Evolutionary conservation across 2,329 filamentous ascomycete genomes (phyloP), one percentile per base, ranked within the genome.

Genomic region (Balansia obtecta): DNA sequence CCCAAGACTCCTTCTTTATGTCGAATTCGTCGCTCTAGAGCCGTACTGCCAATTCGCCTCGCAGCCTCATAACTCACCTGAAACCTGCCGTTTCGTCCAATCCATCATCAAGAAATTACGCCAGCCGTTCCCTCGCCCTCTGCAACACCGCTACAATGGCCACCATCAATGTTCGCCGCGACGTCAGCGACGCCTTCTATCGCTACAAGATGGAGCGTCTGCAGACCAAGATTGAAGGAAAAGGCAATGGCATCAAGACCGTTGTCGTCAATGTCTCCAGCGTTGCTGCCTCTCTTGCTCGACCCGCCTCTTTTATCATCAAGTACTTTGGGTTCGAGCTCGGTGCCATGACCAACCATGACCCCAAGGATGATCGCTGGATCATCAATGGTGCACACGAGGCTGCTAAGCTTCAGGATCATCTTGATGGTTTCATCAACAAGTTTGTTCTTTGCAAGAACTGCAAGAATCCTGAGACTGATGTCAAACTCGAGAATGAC

Each of bases 121-220:
- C 10, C 47, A 13, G 39, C 15, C 52, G 68, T 47, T 27, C 20
- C 49, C 30, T 48, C 20, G 34, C 32, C 34, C 30, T 27, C 33
- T 33, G 12, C 16, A 45, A 46, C 32, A 68, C 69, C 72, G 74
- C 70, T 81, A 89, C 63, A 72, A 97, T 97, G 93, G 85, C 88
- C 80, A 90, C 88, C 75, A 79, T 98, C 82, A 98, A 98, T 75
- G 90, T 97, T 73, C 90, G 90, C 72, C 88, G 88, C 73, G 91
- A 97, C 86, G 85, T 95, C 76, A 85, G 85, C 77, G 93, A 98
- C 75, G 86, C 86, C 74, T 98, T 96, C 83, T 98, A 98, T 77
- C 93, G 93, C 71, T 98, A 98, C 84, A 98, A 98, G 83, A 98
- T 98, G 93, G 93, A 97, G 76, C 85, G 83, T 63, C 77, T 98